Evolutionary conservation across 208 protist genomes (phyloP), one percentile per base, ranked within the genome.

Genomic region (Leishmania tarentolae): DNA sequence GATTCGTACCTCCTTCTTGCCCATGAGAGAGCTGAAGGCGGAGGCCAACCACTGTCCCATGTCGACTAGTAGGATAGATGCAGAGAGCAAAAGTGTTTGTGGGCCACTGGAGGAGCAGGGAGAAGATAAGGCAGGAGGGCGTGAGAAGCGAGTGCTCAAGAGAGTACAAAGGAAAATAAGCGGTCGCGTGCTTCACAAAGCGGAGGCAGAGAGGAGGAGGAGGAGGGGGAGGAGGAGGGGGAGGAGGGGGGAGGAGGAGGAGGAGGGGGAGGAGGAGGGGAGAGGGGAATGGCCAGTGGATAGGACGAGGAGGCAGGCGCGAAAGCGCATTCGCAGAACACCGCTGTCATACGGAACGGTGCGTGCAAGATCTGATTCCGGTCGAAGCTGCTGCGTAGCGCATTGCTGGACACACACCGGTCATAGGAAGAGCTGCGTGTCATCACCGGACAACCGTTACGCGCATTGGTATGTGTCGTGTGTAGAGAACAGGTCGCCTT

Each of bases 1-100:
- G 70, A 99, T 99, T 69, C 97, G 94, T 69, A 98, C 93, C 78
- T 99, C 97, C 87, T 99, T 96, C 88, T 99, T 99, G 17, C 97
- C 97, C 86, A 98, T 92, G n/a, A 99, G 88, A 28, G 91, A 96
- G 24, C 89, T 88, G 75, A 94, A 88, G 46, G 82, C 85, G 71
- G 81, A 83, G 17, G 85, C 81, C 66, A 88, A 61, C 82, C 85
- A 86, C 85, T 88, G 85, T 46, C 82, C 85, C 81, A 83, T 88
- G 42, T 31, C 63, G 57, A 50, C 59, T 50, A 50, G 47, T 3
- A n/a, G 13, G 37, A 46, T 19, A 21, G 66, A 71, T 13, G 66
- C 15, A 71, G 66, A 46, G n/a, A n/a, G 15, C 37, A 19, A 47
- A 37, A 77, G 56, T n/a, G 21, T 9, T 61, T 31, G 21, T 3